These are phyloP conservation scores for Starmerella vaccinii DNA, from an alignment of 805 yeast species.

Conservation along the genomic window DNA sequence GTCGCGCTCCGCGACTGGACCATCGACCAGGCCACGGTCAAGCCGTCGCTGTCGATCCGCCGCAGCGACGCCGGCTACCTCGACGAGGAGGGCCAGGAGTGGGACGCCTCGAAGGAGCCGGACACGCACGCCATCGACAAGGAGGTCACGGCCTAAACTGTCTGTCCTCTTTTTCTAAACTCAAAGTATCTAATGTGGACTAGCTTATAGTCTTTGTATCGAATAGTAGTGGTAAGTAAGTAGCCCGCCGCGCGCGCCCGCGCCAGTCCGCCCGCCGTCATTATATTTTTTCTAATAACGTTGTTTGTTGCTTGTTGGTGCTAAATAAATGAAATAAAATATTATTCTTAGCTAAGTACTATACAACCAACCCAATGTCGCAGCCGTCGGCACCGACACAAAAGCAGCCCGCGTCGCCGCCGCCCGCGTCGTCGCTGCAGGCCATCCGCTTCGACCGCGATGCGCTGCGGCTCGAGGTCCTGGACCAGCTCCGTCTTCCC, in stretches of 20 bases:
- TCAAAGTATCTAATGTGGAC: constrained; percentile 8
- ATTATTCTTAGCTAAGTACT: too few species aligned
- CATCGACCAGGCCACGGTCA: constrained; percentile 85
- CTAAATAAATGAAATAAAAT: too few species aligned
- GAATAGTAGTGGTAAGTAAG: constrained; percentile 1
- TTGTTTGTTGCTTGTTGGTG: too few species aligned
- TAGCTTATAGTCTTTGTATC: constrained; percentile 16
- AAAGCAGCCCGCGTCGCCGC: neutral
- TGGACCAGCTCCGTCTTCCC: constrained; percentile 79
- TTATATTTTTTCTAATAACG: too few species aligned
- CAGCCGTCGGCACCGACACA: too few species aligned
- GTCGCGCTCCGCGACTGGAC: constrained; percentile 95
- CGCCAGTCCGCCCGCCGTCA: too few species aligned
- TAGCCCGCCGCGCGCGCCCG: too few species aligned
- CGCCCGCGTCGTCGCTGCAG: constrained; percentile 5
- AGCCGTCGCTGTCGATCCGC: constrained; percentile 82
- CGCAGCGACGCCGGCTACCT: constrained; percentile 42
- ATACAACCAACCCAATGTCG: too few species aligned
- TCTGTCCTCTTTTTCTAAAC: too few species aligned
- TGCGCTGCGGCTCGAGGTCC: constrained; percentile 41
- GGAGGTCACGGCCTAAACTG: constrained; percentile 10
- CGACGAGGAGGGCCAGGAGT: constrained; percentile 33
- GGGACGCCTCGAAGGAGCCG: constrained; percentile 33
- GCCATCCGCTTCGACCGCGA: constrained; percentile 23
- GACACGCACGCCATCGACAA: constrained; percentile 28